phyloP scores from a whole-genome alignment of 106 monocot species.

The Dendrobium nobile region DNA sequence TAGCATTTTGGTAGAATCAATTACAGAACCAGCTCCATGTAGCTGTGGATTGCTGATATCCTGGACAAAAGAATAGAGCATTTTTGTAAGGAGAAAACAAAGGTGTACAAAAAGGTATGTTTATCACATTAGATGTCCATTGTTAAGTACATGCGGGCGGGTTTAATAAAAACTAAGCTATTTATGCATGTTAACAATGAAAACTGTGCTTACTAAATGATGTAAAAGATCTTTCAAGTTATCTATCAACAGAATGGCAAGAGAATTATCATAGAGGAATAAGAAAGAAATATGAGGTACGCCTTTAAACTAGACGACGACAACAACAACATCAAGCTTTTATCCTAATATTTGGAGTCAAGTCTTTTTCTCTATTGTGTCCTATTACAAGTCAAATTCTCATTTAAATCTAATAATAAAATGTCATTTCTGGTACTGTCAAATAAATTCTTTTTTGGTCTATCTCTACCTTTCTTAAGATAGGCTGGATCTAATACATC shows the following conservation, averaged over 20 bases:
- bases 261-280: background rate
- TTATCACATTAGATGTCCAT: background rate
- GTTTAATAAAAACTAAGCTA: background rate
- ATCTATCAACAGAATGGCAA: background rate
- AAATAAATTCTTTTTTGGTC: too few relatives aligned
- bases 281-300: background rate
- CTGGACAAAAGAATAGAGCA: conserved; percentile 22
- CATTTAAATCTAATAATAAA: too few relatives aligned
- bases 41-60: conserved; percentile 53
- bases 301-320: background rate
- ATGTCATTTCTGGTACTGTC: too few relatives aligned
- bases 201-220: background rate
- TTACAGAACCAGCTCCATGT: conserved; percentile 31
- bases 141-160: background rate
- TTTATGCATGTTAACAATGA: conserved; percentile 1
- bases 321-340: too few relatives aligned
- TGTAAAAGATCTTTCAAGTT: background rate
- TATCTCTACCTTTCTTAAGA: too few relatives aligned
- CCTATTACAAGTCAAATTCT: too few relatives aligned
- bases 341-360: too few relatives aligned
- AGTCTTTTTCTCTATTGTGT: too few relatives aligned
- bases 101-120: background rate
- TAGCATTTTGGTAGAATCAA: conserved; percentile 48
- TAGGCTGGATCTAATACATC: too few relatives aligned
- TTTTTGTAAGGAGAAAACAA: background rate